A percentile compares a stretch with the other conserved stretches of the same genome.
phyloP scores from a whole-genome alignment of 345 rosid species.

The Lagerstroemia speciosa region DNA sequence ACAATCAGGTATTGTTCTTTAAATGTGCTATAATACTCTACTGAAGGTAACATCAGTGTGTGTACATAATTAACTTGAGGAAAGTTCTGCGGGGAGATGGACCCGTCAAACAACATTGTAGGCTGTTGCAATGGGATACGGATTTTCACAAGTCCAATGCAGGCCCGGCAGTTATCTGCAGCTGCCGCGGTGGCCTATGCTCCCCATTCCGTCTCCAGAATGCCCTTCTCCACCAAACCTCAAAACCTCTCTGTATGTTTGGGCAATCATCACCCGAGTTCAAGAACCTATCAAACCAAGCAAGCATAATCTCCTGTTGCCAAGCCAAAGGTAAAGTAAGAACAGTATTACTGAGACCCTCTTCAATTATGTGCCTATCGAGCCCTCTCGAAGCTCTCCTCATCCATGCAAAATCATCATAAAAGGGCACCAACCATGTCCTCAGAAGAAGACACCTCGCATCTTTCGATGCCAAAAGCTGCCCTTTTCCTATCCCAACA shows the following conservation, averaged over 20 bases:
- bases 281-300: constrained; percentile 88
- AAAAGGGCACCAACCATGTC: constrained; percentile 94
- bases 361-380: constrained; percentile 81
- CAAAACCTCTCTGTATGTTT: constrained; percentile 88
- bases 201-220: constrained; percentile 74
- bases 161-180: constrained; percentile 45
- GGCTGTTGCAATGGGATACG: constrained; percentile 9
- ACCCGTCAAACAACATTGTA: background rate
- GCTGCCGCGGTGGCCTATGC: constrained; percentile 40
- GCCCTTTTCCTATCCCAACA: constrained; percentile 96
- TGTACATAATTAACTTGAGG: background rate
- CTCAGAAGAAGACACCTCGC: constrained; percentile 59
- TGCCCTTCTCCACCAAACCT: constrained; percentile 97
- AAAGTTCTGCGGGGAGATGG: background rate
- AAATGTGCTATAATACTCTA: background rate
- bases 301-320: constrained; percentile 87
- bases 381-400: constrained; percentile 85
- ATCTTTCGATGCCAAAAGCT: constrained; percentile 76
- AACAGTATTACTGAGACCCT: constrained; percentile 89
- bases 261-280: constrained; percentile 94
- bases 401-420: constrained; percentile 97
- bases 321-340: constrained; percentile 80
- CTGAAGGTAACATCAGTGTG: background rate
- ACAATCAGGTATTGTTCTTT: background rate
- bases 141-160: constrained; percentile 12